A percentile compares a stretch with the other conserved stretches of the same genome.
These are phyloP conservation scores for Salix udensis DNA, from an alignment of 345 rosid genomes.

Conservation along the genomic window DNA sequence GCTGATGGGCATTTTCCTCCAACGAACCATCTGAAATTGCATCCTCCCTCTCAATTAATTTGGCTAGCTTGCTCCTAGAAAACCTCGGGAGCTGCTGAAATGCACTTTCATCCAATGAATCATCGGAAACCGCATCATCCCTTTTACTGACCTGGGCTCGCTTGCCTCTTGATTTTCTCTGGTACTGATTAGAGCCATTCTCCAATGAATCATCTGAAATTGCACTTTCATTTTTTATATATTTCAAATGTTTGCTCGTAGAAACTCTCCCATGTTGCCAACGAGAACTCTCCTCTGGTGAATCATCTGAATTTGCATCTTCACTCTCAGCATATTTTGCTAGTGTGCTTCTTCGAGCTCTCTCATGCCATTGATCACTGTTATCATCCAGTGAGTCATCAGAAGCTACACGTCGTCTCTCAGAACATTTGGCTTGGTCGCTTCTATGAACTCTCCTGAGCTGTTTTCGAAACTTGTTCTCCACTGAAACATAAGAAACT, in stretches of 20 bases:
- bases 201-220: slow-evolving; percentile 34
- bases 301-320: slow-evolving; percentile 30
- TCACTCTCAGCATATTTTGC: slow-evolving; percentile 16
- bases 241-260: slow-evolving; percentile 19
- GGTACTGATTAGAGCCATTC: slow-evolving; percentile 18
- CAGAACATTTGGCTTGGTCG: slow-evolving; percentile 29
- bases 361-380: slow-evolving; percentile 9
- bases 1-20: slow-evolving; percentile 19
- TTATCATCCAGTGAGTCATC: slow-evolving; percentile 41
- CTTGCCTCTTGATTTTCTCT: slow-evolving; percentile 17
- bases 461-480: slow-evolving; percentile 32
- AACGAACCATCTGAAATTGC: slow-evolving; percentile 24
- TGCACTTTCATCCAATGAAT: slow-evolving; percentile 37
- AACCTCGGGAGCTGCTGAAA: slow-evolving; percentile 9
- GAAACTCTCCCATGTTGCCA: slow-evolving; percentile 11
- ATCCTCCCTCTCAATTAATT: slow-evolving; percentile 21
- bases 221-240: slow-evolving; percentile 25
- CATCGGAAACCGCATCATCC: slow-evolving; percentile 22
- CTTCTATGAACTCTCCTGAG: slow-evolving; percentile 26
- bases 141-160: slow-evolving; percentile 12
- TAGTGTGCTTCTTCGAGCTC: slow-evolving; percentile 17
- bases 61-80: slow-evolving; percentile 29
- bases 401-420: slow-evolving; percentile 29
- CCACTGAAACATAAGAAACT: slow-evolving; percentile 45
- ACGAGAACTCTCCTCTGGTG: slow-evolving; percentile 23